Evolutionary conservation across 352 stramenopile genomes (phyloP), one percentile per base, ranked within the genome.

Genomic region (Globisporangium ultimum): DNA sequence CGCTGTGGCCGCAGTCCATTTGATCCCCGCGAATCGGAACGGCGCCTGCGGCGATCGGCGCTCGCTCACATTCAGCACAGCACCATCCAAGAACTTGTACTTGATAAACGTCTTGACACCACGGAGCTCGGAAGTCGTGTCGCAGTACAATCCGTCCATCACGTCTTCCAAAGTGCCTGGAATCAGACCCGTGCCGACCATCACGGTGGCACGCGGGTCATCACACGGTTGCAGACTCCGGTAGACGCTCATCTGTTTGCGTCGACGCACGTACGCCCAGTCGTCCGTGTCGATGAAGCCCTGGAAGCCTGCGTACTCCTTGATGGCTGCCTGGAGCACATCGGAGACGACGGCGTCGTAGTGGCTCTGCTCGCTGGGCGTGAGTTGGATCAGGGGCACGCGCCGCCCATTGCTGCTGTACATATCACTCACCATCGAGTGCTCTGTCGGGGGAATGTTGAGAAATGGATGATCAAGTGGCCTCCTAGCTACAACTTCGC

Each of bases 21-120:
- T 77, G 64, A 80, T 78, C 12, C 71, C 71, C 1, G 68, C 68
- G 41, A 78, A 80, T 47, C 66, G 66, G 48, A 64, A 80, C 32
- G 71, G 71, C 32, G 66, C 60, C 17, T 78, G 52, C 0, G 58
- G 45, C 15, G 56, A 68, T 2, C 63, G 63, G 12, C 69, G 64
- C 63, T 76, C 59, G n/a, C 64, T 68, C 1, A 59, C 66, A 51
- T 76, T 70, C 18, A 80, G 58, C n/a, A 78, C 58, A 0, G 57
- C 61, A 5, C 60, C 68, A 17, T 73, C 71, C 10, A 72, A 53
- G 9, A 77, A 53, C 21, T 65, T 51, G 55, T 75, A 71, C 14
- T 70, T 67, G 11, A 76, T 48, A 11, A 78, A 42, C n/a, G 64
- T 45, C 40, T 74, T 73, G 21, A 64, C 69, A 0, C 59, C 63